Percentiles rank a stretch among this genome's conserved stretches.
These are phyloP conservation scores for Skeletonema costatum DNA, from an alignment of 108 stramenopile genomes.

Conservation along the genomic window DNA sequence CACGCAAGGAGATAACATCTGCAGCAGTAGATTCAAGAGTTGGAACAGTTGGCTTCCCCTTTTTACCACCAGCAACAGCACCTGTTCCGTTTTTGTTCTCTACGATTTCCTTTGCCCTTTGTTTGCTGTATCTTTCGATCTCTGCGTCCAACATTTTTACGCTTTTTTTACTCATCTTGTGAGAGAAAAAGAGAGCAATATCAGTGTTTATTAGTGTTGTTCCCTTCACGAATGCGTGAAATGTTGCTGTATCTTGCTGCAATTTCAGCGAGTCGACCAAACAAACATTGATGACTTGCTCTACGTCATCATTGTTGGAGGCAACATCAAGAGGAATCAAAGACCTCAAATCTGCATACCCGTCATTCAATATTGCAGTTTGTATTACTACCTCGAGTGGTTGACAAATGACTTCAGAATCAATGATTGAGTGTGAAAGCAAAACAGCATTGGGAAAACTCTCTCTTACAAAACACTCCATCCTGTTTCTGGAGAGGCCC, in stretches of 20 bases:
- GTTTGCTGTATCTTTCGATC: slow-evolving; percentile 25
- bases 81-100: background rate
- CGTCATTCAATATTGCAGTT: slow-evolving; percentile 16
- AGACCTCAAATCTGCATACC: slow-evolving; percentile 33
- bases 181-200: slow-evolving; percentile 30
- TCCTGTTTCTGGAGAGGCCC: slow-evolving; percentile 13
- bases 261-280: background rate
- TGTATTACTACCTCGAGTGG: slow-evolving; percentile 31
- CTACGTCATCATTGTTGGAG: slow-evolving; percentile 23
- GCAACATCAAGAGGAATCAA: slow-evolving; percentile 29
- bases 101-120: slow-evolving; percentile 22
- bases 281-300: slow-evolving; percentile 1
- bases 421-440: slow-evolving; percentile 27
- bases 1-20: slow-evolving; percentile 1
- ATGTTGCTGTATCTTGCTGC: slow-evolving; percentile 2
- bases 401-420: slow-evolving; percentile 17
- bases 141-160: slow-evolving; percentile 9
- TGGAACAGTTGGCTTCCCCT: background rate
- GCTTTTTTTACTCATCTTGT: slow-evolving; percentile 5
- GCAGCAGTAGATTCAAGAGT: background rate
- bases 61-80: background rate
- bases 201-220: slow-evolving; percentile 1
- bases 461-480: slow-evolving; percentile 33
- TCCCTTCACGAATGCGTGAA: slow-evolving; percentile 17
- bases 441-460: slow-evolving; percentile 20